Percentiles rank a stretch among this genome's conserved stretches.
Evolutionary conservation across 306 rosid genomes (phyloP).

Genomic region (Prunus davidiana): DNA sequence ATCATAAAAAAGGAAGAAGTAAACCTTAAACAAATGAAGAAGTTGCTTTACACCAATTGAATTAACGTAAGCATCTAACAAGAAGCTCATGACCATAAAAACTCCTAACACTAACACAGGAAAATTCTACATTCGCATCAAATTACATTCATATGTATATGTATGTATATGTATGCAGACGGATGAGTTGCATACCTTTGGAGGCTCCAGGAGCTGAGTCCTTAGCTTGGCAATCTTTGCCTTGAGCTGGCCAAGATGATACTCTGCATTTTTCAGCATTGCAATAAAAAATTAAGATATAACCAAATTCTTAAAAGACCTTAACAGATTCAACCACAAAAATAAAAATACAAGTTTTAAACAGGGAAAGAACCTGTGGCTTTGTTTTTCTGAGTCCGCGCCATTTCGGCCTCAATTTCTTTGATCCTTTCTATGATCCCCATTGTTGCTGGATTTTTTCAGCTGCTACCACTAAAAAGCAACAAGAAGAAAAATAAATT

Average conservation of each 20-base stretch:
- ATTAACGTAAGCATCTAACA: not conserved
- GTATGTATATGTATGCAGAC: too few relatives aligned
- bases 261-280: slow-evolving; percentile 49
- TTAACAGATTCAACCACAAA: not conserved
- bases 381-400: slow-evolving; percentile 98
- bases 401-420: slow-evolving; percentile 99
- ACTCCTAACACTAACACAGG: not conserved
- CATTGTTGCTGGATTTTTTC: slow-evolving; percentile 44
- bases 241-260: slow-evolving; percentile 99
- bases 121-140: not conserved
- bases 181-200: slow-evolving; percentile 50
- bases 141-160: not conserved
- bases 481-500: not conserved
- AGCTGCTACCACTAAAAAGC: slow-evolving; percentile 31
- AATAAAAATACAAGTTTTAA: not conserved
- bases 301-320: not conserved
- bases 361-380: slow-evolving; percentile 62
- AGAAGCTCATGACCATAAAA: not conserved
- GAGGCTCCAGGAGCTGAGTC: slow-evolving; percentile 97
- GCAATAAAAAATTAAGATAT: not conserved
- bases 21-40: not conserved
- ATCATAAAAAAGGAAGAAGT: slow-evolving; percentile 2
- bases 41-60: not conserved
- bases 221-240: slow-evolving; percentile 96
- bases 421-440: slow-evolving; percentile 94